Percentiles rank a stretch among this genome's conserved stretches.
phyloP scores from a whole-genome alignment of 371 early-diverging fungal genomes.

The Mortierella sp. region DNA sequence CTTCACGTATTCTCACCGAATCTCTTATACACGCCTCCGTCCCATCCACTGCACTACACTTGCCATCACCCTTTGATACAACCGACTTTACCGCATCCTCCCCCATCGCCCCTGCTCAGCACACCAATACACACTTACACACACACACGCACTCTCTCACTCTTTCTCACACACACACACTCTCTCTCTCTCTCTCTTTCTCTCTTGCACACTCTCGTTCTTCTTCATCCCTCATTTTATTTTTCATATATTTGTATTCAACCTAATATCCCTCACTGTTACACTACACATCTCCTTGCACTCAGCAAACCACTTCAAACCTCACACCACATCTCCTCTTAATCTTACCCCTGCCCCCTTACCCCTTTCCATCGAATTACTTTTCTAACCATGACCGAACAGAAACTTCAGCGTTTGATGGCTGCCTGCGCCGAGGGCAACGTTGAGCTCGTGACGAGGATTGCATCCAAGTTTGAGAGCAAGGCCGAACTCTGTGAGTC shows the following conservation, averaged over 20 bases:
- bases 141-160: background rate
- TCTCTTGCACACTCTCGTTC: too few relatives aligned
- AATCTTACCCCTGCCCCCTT: background rate
- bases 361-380: background rate
- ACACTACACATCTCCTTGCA: too few relatives aligned
- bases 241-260: background rate
- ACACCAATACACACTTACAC: background rate
- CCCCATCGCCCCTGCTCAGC: background rate
- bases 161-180: background rate
- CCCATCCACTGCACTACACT: background rate
- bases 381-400: slow-evolving; percentile 28
- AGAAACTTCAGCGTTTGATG: slow-evolving; percentile 43
- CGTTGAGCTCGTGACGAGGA: slow-evolving; percentile 41
- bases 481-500: slow-evolving; percentile 30
- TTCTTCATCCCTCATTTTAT: background rate
- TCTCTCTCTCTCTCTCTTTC: background rate
- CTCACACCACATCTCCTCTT: background rate
- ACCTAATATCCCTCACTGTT: background rate
- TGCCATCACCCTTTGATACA: background rate
- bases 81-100: background rate
- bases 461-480: slow-evolving; percentile 46
- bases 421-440: slow-evolving; percentile 42
- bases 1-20: slow-evolving; percentile 1
- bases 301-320: background rate
- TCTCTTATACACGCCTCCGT: background rate